These are phyloP conservation scores for Halophytophthora batemanensis DNA, from an alignment of 352 stramenopile genomes.

Conservation along the genomic window DNA sequence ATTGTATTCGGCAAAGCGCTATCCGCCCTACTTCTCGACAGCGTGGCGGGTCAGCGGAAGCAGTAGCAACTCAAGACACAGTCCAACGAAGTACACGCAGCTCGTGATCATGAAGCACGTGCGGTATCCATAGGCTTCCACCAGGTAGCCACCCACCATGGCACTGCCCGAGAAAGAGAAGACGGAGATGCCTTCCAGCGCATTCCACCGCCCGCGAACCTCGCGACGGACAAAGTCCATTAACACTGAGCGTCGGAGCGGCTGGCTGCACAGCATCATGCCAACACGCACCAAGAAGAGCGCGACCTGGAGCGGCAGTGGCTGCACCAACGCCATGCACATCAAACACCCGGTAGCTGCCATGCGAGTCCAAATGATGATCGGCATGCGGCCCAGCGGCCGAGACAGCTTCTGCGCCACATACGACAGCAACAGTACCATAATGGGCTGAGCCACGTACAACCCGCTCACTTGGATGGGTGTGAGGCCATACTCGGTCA, in stretches of 20 bases:
- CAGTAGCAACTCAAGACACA: constrained; percentile 59
- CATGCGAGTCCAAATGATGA: constrained; percentile 58
- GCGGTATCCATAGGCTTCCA: constrained; percentile 75
- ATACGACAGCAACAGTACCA: constrained; percentile 66
- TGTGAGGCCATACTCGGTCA: constrained; percentile 70
- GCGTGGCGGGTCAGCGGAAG: constrained; percentile 63
- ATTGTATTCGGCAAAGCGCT: too few relatives aligned
- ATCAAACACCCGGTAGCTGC: constrained; percentile 61
- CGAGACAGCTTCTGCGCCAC: constrained; percentile 48
- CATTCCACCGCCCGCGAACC: constrained; percentile 74
- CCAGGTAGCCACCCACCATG: constrained; percentile 69
- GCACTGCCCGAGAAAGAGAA: constrained; percentile 83
- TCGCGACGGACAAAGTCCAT: constrained; percentile 80
- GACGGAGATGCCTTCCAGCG: constrained; percentile 65
- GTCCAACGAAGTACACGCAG: constrained; percentile 57
- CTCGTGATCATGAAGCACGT: constrained; percentile 79
- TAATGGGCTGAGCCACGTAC: constrained; percentile 61
- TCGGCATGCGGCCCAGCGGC: constrained; percentile 61
- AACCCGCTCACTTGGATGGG: constrained; percentile 69
- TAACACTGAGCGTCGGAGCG: constrained; percentile 66
- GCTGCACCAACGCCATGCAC: constrained; percentile 56
- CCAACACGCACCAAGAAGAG: constrained; percentile 74
- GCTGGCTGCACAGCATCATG: constrained; percentile 84
- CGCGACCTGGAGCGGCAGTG: constrained; percentile 53
- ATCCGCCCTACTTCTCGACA: constrained; percentile 46